These are phyloP conservation scores for Cercospora sp. DNA, from an alignment of 2,329 filamentous ascomycete genomes.

Conservation along the genomic window DNA sequence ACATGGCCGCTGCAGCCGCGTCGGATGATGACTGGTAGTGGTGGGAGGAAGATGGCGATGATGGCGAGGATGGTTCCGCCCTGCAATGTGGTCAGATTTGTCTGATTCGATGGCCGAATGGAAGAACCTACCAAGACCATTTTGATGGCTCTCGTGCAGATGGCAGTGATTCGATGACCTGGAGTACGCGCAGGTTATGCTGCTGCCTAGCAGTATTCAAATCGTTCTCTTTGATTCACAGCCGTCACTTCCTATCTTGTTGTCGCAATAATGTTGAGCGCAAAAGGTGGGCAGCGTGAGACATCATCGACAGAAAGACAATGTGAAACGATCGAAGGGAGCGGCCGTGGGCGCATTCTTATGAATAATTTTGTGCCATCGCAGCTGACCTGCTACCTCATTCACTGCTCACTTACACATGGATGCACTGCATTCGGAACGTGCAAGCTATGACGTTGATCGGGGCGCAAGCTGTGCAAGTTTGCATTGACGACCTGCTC, in stretches of 20 bases:
- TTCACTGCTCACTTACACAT: slow-evolving; percentile 12
- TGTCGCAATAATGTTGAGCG: neutral
- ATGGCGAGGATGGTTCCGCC: slow-evolving; percentile 25
- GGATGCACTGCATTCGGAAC: slow-evolving; percentile 12
- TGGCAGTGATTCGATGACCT: neutral
- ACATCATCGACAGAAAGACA: slow-evolving; percentile 3
- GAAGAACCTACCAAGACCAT: slow-evolving; percentile 17
- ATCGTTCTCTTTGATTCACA: neutral
- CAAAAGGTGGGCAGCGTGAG: neutral
- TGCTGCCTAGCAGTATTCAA: slow-evolving; percentile 7
- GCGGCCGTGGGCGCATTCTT: neutral
- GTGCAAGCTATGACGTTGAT: slow-evolving; percentile 7
- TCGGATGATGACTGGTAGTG: slow-evolving; percentile 87
- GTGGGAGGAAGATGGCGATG: slow-evolving; percentile 59
- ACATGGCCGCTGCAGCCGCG: slow-evolving; percentile 79
- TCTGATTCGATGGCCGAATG: neutral
- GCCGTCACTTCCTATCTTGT: neutral
- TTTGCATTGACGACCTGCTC: neutral
- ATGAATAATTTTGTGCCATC: slow-evolving; percentile 6
- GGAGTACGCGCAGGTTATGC: neutral
- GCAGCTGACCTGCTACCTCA: slow-evolving; percentile 11
- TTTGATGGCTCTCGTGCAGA: neutral
- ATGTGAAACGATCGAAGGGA: neutral
- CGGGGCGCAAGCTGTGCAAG: neutral
- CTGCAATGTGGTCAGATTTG: slow-evolving; percentile 4